phyloP scores from a whole-genome alignment of 2,329 filamentous ascomycete species.

The Hypoxylon sp. region DNA sequence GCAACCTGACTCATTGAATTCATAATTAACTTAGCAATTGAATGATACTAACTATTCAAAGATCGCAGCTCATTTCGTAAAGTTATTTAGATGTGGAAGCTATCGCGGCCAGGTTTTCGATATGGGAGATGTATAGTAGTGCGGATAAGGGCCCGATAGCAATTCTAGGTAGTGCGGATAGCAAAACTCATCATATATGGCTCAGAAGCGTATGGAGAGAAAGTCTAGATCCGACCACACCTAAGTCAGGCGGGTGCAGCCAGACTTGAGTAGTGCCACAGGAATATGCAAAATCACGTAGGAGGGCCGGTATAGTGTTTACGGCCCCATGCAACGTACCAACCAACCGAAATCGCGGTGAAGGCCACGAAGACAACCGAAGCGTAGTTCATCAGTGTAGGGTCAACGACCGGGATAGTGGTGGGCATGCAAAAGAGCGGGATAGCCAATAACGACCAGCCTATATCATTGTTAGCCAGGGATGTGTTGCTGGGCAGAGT shows the following conservation, averaged over 20 bases:
- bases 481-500: conserved; percentile 10
- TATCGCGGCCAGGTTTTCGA: too few species aligned
- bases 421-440: conserved; percentile 81
- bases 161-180: too few species aligned
- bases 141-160: too few species aligned
- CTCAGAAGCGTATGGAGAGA: conserved; percentile 9
- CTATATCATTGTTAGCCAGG: conserved; percentile 54
- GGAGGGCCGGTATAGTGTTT: conserved; percentile 75
- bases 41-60: too few species aligned
- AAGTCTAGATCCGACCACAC: conserved; percentile 2
- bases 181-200: too few species aligned
- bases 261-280: conserved; percentile 7
- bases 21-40: too few species aligned
- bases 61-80: too few species aligned
- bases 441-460: conserved; percentile 75
- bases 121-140: too few species aligned
- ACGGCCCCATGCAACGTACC: conserved; percentile 78
- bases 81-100: too few species aligned
- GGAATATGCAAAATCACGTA: conserved; percentile 43
- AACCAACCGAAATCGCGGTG: conserved; percentile 68
- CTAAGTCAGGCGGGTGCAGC: not conserved
- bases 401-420: conserved; percentile 66
- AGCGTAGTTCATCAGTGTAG: conserved; percentile 76
- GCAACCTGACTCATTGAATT: too few species aligned
- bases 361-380: conserved; percentile 79